A percentile compares a stretch with the other conserved stretches of the same genome.
These are phyloP conservation scores for Oryza glaberrima DNA, from an alignment of 176 grass and related monocot genomes.

Conservation along the genomic window DNA sequence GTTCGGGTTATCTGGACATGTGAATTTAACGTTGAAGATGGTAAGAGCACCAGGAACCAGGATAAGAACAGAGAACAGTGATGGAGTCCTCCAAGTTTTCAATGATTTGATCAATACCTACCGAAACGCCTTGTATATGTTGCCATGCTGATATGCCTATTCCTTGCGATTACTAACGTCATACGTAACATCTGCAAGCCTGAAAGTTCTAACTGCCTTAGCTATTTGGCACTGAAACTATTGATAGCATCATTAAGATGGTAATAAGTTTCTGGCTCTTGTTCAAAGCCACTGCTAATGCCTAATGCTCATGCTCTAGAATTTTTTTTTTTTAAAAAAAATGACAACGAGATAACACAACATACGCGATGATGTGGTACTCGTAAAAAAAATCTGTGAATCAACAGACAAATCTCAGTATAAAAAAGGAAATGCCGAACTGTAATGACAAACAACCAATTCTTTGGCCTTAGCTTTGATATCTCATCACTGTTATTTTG, in stretches of 20 bases:
- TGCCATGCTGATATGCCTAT: not conserved
- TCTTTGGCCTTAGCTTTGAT: not conserved
- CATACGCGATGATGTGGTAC: not conserved
- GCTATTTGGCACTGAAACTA: not conserved
- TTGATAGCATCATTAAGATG: not conserved
- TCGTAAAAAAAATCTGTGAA: not conserved
- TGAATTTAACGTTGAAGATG: not conserved
- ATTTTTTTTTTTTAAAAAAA: too few relatives aligned
- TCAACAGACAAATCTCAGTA: not conserved
- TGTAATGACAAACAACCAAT: not conserved
- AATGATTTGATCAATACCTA: not conserved
- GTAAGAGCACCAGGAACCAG: not conserved
- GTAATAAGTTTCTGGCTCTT: not conserved
- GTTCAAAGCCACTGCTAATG: not conserved
- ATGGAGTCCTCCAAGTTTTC: not conserved
- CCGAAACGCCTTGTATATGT: not conserved
- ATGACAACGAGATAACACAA: not conserved
- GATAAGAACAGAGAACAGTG: not conserved
- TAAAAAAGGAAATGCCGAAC: not conserved
- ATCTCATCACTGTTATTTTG: not conserved
- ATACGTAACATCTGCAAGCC: not conserved
- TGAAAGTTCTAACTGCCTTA: not conserved
- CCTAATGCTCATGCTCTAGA: not conserved
- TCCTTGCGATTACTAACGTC: not conserved
- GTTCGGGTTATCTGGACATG: not conserved